These are phyloP conservation scores for Avena sativa DNA, from an alignment of 176 grass and related monocot species.

Conservation along the genomic window DNA sequence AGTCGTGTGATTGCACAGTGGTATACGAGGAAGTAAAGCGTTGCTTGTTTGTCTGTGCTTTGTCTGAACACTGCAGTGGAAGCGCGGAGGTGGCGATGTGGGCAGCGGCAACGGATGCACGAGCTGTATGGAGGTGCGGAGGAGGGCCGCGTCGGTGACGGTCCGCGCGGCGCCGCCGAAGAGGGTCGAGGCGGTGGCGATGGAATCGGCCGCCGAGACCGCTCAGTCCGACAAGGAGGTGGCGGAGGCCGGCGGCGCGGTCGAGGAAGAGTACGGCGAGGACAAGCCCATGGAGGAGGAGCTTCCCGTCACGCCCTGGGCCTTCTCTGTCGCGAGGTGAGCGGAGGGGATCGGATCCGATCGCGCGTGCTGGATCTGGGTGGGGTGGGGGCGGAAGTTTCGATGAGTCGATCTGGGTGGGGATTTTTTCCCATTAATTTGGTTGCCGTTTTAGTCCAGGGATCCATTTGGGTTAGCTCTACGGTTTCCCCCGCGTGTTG, in stretches of 20 bases:
- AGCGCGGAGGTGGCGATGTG: constrained; percentile 42
- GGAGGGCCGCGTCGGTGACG: constrained; percentile 42
- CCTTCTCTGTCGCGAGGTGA: constrained; percentile 92
- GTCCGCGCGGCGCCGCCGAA: constrained; percentile 37
- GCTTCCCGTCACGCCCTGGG: constrained; percentile 80
- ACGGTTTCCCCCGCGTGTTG: constrained; percentile 39
- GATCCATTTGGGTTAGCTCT: constrained; percentile 32
- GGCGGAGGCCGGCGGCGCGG: constrained; percentile 25
- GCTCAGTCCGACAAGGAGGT: constrained; percentile 43
- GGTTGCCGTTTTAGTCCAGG: constrained; percentile 6
- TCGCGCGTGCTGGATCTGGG: constrained; percentile 44
- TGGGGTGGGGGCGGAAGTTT: constrained; percentile 40
- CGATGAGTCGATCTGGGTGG: constrained; percentile 45
- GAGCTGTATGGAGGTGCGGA: constrained; percentile 51
- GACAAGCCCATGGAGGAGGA: constrained; percentile 79
- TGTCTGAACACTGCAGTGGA: constrained; percentile 45
- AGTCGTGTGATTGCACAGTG: not conserved
- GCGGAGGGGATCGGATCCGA: constrained; percentile 27
- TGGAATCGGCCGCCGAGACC: constrained; percentile 40
- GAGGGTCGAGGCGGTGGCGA: constrained; percentile 54
- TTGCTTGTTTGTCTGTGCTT: constrained; percentile 12
- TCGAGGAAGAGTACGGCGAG: constrained; percentile 59
- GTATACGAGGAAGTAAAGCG: not conserved
- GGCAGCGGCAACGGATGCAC: constrained; percentile 38
- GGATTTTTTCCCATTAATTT: not conserved